phyloP scores from a whole-genome alignment of 345 rosid species.

The Excoecaria cochinchinensis region DNA sequence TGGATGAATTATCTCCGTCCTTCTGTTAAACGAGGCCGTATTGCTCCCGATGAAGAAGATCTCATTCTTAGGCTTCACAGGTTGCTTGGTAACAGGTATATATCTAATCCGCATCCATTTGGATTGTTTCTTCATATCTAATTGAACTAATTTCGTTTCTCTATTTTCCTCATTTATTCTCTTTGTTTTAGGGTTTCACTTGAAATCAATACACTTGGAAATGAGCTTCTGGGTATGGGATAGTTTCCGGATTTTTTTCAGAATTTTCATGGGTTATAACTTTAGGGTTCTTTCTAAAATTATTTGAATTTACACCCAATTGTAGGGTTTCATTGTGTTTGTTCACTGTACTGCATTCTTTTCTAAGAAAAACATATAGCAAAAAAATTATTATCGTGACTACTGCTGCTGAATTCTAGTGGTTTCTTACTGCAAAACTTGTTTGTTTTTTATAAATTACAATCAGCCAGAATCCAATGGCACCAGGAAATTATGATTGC shows the following conservation, averaged over 20 bases:
- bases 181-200: neutral
- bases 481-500: neutral
- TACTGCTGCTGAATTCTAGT: too few relatives aligned
- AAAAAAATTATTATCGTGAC: too few relatives aligned
- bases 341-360: neutral
- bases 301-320: neutral
- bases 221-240: neutral
- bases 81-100: constrained; percentile 58
- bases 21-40: constrained; percentile 57
- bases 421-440: neutral
- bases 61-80: constrained; percentile 64
- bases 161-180: neutral
- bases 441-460: neutral
- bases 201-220: neutral
- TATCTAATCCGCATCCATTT: neutral
- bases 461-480: neutral
- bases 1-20: constrained; percentile 74
- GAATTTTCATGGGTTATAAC: neutral
- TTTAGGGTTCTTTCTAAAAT: neutral
- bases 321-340: too few relatives aligned
- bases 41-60: constrained; percentile 65
- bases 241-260: neutral
- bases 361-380: too few relatives aligned
- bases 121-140: too few relatives aligned
- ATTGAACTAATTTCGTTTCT: too few relatives aligned